Evolutionary conservation across 441 rosid species (phyloP).

Genomic region (Metrosideros polymorpha): DNA sequence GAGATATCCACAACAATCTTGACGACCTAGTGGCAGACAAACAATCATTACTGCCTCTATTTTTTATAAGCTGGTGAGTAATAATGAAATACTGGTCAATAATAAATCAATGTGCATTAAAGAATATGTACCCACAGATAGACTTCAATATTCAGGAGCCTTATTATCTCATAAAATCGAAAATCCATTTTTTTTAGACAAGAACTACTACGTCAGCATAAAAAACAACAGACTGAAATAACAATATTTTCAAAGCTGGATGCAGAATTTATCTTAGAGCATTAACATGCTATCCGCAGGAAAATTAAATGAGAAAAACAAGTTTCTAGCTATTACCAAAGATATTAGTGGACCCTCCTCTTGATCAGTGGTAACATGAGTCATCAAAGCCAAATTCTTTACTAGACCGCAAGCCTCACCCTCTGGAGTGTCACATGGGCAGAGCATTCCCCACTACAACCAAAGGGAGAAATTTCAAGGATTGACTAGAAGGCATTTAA

Average conservation of each 20-base stretch:
- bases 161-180: not conserved
- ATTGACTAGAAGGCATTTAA: not conserved
- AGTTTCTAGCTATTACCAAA: slow-evolving; percentile 34
- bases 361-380: slow-evolving; percentile 96
- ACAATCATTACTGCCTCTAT: not conserved
- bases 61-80: not conserved
- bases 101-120: not conserved
- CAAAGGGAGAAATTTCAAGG: not conserved
- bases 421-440: slow-evolving; percentile 99
- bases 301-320: not conserved
- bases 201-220: not conserved
- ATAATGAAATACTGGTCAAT: not conserved
- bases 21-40: not conserved
- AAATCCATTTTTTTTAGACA: not conserved
- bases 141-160: not conserved
- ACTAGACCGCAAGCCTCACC: slow-evolving; percentile 98
- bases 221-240: not conserved
- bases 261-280: not conserved
- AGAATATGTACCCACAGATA: not conserved
- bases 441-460: slow-evolving; percentile 97
- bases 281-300: not conserved
- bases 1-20: not conserved
- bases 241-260: not conserved
- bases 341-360: slow-evolving; percentile 84
- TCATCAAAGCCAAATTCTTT: slow-evolving; percentile 97